Base-by-base conservation (phyloP, 2,329 filamentous ascomycete genomes). In the Pyrenophora teres region DNA sequence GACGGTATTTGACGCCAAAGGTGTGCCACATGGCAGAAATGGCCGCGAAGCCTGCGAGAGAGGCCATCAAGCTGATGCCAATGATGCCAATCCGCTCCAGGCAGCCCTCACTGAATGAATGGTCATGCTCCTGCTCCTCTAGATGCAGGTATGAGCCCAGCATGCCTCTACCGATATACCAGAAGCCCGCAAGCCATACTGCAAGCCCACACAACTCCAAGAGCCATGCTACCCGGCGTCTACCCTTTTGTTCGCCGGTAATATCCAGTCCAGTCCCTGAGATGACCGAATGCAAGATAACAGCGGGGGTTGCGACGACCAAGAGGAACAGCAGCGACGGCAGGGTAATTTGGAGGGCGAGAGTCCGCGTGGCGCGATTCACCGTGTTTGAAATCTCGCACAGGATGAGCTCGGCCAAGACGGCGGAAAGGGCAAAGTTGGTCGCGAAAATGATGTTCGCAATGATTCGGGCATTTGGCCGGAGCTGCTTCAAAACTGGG, bases 31-130 rank as follows among this genome's bases (percentile, higher is more conserved):
- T 85, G 1, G 89, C 88, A 19, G 89, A 92, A 30, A 95, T 88
- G n/a, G 90, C 90, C 5, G 91, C 91, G 65, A 95, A 96, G 0
- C 91, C 91, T 6, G 90, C 90, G n/a, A 96, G 78, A 12, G 92
- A 81, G 13, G 90, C 91, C 90, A 96, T 95, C 46, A 94, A 76
- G 40, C 88, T 87, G 49, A 94, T 91, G 3, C 91, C 91, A 56
- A 95, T 90, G 35, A 96, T 87, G 10, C 90, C 91, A 21, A 96
- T 86, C 38, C 91, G 72, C 59, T 84, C 81, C 39, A 85, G 68
- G 62, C 82, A 83, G 27, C 80, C 81, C 62, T 84, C 81, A 40
- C 78, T 80, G 46, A 85, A 77, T 19, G 73, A 75, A 50, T 79
- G 75, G 10, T 74, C 62, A 39, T 75, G 70, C 50, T 78, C 62